Evolutionary conservation across 2,329 filamentous ascomycete genomes (phyloP), one percentile per base, ranked within the genome.

Genomic region (Elsinoe perseae): DNA sequence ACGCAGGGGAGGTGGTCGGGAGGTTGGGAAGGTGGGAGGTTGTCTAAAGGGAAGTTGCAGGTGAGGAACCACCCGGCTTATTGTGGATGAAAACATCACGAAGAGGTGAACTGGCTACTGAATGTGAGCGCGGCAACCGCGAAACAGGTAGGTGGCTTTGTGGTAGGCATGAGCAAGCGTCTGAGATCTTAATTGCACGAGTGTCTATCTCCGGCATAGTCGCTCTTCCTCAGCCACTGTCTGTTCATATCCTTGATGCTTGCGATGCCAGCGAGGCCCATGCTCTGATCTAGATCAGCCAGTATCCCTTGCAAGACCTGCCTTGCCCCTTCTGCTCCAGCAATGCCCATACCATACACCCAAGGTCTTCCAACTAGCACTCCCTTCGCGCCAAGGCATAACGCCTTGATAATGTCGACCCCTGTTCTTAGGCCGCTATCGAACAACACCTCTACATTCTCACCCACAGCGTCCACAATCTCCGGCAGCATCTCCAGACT

Each of bases 21-120:
- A 85, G 91, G 73, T 70, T 97, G 61, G 92, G 83, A 2, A 75
- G 74, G 61, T 95, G 91, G 91, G 85, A 92, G 63, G 66, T 84
- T 62, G 72, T 84, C 2, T 67, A 46, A 42, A 4, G 21, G 38
- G 16, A 20, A 14, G 3, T 36, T 9, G 4, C 32, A 36, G 4
- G 32, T 4, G 10, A 36, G 5, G n/a, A 14, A 36, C 12, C 3
- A 9, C 4, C 12, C 10, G 4, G 32, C 32, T 36, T 36, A 14
- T 14, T 36, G 5, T 36, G 32, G 32, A 5, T 12, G n/a, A 14
- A 14, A 6, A 3, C 10, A 14, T 14, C 9, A 36, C 32, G 12
- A 14, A 14, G 4, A 36, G 4, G 9, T 36, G 9, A 36, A 12
- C 9, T 14, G 32, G 32, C 10, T 14, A 5, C 12, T 14, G 32